Evolutionary conservation across 2,329 filamentous ascomycete species (phyloP), one percentile per base, ranked within the genome.

Genomic region (Arthroderma uncinatum): DNA sequence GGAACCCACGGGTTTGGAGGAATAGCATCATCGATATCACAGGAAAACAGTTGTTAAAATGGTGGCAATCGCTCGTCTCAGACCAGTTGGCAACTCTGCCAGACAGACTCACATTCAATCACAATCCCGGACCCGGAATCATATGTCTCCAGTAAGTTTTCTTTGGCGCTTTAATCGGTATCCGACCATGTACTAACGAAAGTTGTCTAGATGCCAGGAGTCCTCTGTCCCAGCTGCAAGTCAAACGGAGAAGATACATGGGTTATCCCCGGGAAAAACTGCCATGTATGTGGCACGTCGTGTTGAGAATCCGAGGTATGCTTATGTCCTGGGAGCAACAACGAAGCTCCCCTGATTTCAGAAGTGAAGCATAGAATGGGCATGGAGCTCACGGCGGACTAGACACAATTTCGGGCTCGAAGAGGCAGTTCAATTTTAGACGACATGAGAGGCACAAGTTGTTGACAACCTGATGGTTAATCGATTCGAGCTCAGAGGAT

Each of bases 221-320:
- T 73, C 19, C 67, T 68, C 30, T 76, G 73, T 58, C 72, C 72
- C 30, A 71, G 61, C 16, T 76, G 73, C 57, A 57, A 63, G 53
- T 59, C 58, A 2, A 57, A 67, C 5, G 71, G 72, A 23, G 63
- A 69, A 55, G 72, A 74, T 61, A 65, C 68, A 23, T 76, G 73
- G 73, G 73, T 76, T 2, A 75, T 75, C 56, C 73, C 73, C 4
- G 73, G 73, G n/a, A 75, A 74, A 58, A 67, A 70, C 60, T 76
- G 73, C 59, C 73, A 74, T 61, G 63, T 71, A 40, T 75, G 73
- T 57, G 69, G 71, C 9, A 70, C 40, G 2, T 42, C 42, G 42
- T 62, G 61, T 55, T 62, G 48, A 56, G 16, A 55, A 58, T 8
- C n/a, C 28, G 8, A 36, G 50, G 36, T 53, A 53, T 28, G 44